Base-by-base conservation (phyloP, 805 yeast species). In the Candida tibetensis region DNA sequence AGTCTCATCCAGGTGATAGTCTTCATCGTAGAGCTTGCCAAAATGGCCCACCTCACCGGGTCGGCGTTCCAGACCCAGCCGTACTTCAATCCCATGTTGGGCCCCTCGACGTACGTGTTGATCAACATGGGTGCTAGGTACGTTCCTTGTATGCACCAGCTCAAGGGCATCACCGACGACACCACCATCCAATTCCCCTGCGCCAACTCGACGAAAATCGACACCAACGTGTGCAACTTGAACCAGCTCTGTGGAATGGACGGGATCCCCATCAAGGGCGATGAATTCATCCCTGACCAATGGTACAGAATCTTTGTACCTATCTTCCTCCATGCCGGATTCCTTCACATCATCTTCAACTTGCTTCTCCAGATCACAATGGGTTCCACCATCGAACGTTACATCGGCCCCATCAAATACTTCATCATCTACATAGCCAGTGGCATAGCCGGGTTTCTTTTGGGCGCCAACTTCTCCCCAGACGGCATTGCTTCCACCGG, bases 51-150 rank as follows among this genome's bases (percentile, higher is more conserved):
- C 4, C 62, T 76, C 30, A 82, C 89, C 0, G 85, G 86, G 2
- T 69, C 75, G 12, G 77, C 82, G 3, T 72, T 83, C 42, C 86
- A 79, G 52, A 79, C 85, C 0, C 58, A 79, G 47, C 90, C 90
- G 4, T 74, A 77, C 43, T 80, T 83, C 64, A 83, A 83, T 53
- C 90, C 89, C 4, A 82, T 83, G 89, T 55, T 83, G 18, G 90
- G 90, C 1, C 90, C 90, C 9, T 81, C 87, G 2, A 62, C 81
- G 0, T 81, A 81, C 49, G 64, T 82, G 1, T 70, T 78, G 51
- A 81, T 83, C 40, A 75, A 79, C 47, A 73, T 80, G 74, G 90
- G 90, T 2, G 81, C 87, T 2, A 57, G 89, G 21, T 83, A 80
- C 54, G 70, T 75, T 2, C 87, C 89, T 0, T 83, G 90, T 53